Conservation (phyloP, 257 asterid genomes). For the Solanum chmielewskii region DNA sequence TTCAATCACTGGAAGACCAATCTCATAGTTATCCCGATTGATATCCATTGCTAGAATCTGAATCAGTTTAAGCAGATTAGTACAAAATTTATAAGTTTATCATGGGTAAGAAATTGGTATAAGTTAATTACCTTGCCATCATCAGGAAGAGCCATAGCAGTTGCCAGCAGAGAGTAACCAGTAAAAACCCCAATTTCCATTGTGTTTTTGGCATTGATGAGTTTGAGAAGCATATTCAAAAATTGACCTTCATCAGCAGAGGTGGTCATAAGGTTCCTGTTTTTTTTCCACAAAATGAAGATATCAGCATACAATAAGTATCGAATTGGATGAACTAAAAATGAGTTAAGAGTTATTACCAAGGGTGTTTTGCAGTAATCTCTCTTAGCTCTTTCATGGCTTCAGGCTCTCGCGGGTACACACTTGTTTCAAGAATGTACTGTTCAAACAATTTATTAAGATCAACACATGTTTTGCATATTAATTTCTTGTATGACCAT, state of each 20-base stretch:
- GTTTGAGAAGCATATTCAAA: constrained; percentile 37
- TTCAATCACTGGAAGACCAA: constrained; percentile 39
- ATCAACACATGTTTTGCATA: background rate
- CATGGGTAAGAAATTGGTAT: background rate
- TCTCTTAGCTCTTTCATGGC: constrained; percentile 25
- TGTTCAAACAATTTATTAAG: background rate
- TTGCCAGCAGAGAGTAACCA: constrained; percentile 45
- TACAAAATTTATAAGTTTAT: too few species aligned
- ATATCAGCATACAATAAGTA: background rate
- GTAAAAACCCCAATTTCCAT: constrained; percentile 54
- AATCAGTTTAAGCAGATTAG: background rate
- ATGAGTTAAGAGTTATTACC: background rate
- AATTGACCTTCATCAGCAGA: constrained; percentile 54
- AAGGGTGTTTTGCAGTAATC: constrained; percentile 15
- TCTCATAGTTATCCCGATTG: constrained; percentile 36
- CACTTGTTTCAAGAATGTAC: constrained; percentile 40
- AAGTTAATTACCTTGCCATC: constrained; percentile 32
- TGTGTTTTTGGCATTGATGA: constrained; percentile 45
- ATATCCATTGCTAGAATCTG: constrained; percentile 48
- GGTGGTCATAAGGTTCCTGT: constrained; percentile 53
- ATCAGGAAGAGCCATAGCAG: constrained; percentile 51
- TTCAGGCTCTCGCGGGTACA: constrained; percentile 40
- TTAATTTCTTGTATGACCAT: background rate
- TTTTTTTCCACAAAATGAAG: background rate
- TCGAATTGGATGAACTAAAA: background rate